Evolutionary conservation across 108 stramenopile species (phyloP), one percentile per base, ranked within the genome.

Genomic region (Nannochloropsis gaditana): DNA sequence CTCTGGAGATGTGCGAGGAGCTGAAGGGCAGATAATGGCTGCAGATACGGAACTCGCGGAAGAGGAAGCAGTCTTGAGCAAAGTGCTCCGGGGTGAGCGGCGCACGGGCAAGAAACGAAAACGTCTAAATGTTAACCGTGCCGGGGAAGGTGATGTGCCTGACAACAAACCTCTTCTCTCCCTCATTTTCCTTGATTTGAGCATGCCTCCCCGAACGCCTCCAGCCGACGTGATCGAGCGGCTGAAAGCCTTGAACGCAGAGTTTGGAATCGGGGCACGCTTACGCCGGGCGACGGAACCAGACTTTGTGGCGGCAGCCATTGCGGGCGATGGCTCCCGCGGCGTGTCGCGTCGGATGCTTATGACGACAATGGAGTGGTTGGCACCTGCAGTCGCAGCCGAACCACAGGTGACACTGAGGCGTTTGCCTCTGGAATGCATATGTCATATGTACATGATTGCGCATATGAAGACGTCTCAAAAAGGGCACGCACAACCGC

Each of bases 241-340:
- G n/a, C 59, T 73, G 19, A 73, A 73, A n/a, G 59, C 59, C 15
- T 73, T 8, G 3, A n/a, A 73, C n/a, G 59, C 59, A 4, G 59
- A 73, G n/a, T 73, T 73, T 6, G 59, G 59, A 2, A 73, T 73
- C n/a, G 59, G 59, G 0, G 59, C 59, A n/a, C 59, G 59, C 59
- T 73, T 73, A 73, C 59, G 59, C 6, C 59, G 59, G 59, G 59
- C 59, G 59, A 73, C 59, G n/a, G 59, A 73, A 73, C 59, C 59
- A n/a, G 59, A 73, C n/a, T 73, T 73, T 73, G 59, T 73, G 59
- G 59, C 59, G 15, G 59, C 59, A n/a, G 59, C 59, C 19, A 73
- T 73, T 73, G 59, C 59, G 59, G 59, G 59, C 59, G 59, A 73
- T 73, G 59, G 59, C 19, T 73, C 59, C 6, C 15, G 59, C n/a